Evolutionary conservation across 2,329 filamentous ascomycete species (phyloP).

Genomic region (Fusarium redolens): DNA sequence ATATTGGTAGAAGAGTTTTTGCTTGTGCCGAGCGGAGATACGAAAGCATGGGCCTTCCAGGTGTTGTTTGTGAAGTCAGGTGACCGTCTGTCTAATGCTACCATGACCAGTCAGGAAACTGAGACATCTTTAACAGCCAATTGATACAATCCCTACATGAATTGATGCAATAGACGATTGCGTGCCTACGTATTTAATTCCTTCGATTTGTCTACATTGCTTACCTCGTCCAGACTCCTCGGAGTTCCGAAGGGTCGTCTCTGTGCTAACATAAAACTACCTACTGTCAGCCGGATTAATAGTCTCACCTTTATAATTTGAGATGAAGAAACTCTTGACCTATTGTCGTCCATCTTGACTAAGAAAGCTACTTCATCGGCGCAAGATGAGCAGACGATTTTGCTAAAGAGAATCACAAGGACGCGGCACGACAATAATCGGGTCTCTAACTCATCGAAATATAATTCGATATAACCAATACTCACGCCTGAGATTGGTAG

Average conservation of each 20-base stretch:
- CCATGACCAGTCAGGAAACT: not conserved
- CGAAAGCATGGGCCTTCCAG: constrained; percentile 35
- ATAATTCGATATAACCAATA: not conserved
- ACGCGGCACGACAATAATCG: not conserved
- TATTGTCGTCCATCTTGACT: not conserved
- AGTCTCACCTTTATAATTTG: not conserved
- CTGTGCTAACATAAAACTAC: not conserved
- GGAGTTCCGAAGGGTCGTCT: constrained; percentile 12
- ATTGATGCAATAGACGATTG: not conserved
- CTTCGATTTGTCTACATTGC: not conserved
- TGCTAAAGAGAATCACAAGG: not conserved
- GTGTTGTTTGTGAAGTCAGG: constrained; percentile 1
- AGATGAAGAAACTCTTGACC: not conserved
- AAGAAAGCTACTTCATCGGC: not conserved
- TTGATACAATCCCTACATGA: not conserved
- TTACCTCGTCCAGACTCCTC: not conserved
- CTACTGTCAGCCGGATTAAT: not conserved
- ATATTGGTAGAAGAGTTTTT: constrained; percentile 43
- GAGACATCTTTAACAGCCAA: not conserved
- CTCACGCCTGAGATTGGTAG: not conserved
- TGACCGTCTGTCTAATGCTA: not conserved
- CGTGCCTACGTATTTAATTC: not conserved
- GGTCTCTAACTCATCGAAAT: not conserved
- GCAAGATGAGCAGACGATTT: not conserved
- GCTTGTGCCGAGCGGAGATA: constrained; percentile 50